phyloP scores from a whole-genome alignment of 169 alveolate species.

The Amoebophrya sp. region DNA sequence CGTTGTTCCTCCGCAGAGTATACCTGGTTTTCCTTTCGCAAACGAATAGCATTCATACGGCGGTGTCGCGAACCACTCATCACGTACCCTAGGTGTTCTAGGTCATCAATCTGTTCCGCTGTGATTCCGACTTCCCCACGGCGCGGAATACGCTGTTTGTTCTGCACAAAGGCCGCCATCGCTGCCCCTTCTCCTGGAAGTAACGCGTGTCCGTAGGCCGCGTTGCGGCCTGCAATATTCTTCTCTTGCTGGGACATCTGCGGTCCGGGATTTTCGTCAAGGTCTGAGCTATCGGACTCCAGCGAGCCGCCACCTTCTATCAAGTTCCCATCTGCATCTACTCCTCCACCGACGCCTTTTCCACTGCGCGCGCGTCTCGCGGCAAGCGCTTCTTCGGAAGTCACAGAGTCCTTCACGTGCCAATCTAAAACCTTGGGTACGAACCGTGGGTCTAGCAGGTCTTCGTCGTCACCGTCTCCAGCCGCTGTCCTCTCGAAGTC shows the following conservation, averaged over 20 bases:
- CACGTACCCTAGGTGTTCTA: conserved; percentile 81
- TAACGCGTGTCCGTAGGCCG: not conserved
- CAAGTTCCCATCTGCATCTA: not conserved
- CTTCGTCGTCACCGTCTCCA: not conserved
- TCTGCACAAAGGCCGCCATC: not conserved
- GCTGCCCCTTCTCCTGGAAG: not conserved
- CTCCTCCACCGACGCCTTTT: too few relatives aligned
- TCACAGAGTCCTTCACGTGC: not conserved
- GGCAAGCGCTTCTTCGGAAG: not conserved
- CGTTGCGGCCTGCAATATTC: not conserved
- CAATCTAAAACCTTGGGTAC: not conserved
- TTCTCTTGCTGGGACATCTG: not conserved
- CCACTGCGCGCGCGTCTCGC: not conserved
- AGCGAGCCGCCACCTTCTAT: not conserved
- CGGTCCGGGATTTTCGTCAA: not conserved
- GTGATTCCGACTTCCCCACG: conserved; percentile 81
- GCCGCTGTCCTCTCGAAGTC: not conserved
- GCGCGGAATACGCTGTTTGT: conserved; percentile 48
- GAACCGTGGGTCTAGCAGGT: not conserved
- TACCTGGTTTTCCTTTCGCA: conserved; percentile 64
- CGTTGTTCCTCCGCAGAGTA: conserved; percentile 24
- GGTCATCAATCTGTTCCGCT: conserved; percentile 76
- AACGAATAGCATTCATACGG: conserved; percentile 55
- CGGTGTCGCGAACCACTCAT: conserved; percentile 73
- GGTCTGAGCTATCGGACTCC: not conserved